Evolutionary conservation across 345 rosid genomes (phyloP).

Genomic region (Cardamine occulta): DNA sequence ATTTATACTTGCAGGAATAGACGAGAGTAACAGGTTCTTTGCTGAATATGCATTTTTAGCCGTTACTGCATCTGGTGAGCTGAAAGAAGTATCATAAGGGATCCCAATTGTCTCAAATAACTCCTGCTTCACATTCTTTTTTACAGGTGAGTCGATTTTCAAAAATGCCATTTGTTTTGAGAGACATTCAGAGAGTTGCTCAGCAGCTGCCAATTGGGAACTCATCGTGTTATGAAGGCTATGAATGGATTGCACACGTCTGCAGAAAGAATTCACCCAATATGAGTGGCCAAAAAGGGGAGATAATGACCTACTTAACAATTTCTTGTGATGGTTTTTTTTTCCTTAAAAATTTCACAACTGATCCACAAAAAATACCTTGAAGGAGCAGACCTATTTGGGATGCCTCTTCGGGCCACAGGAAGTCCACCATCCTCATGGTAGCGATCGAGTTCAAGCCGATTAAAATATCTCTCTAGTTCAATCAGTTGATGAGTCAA

Average conservation of each 20-base stretch:
- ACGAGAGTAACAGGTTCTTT: conserved; percentile 53
- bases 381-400: conserved; percentile 60
- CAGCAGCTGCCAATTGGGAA: conserved; percentile 86
- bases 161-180: conserved; percentile 81
- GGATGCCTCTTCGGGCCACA: conserved; percentile 53
- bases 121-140: conserved; percentile 74
- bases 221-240: conserved; percentile 72
- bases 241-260: conserved; percentile 68
- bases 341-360: not conserved
- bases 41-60: conserved; percentile 47
- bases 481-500: conserved; percentile 83
- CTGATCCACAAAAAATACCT: conserved; percentile 54
- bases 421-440: conserved; percentile 57
- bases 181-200: conserved; percentile 83
- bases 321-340: not conserved
- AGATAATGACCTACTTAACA: conserved; percentile 13
- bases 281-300: conserved; percentile 15
- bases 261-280: conserved; percentile 50
- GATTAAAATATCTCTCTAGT: conserved; percentile 87
- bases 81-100: conserved; percentile 75
- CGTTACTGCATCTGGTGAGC: conserved; percentile 68
- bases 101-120: conserved; percentile 87
- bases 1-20: conserved; percentile 59
- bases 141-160: conserved; percentile 72
- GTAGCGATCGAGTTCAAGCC: conserved; percentile 80